These are phyloP conservation scores for Teratosphaeria viscida DNA, from an alignment of 2,329 filamentous ascomycete genomes.

Conservation along the genomic window DNA sequence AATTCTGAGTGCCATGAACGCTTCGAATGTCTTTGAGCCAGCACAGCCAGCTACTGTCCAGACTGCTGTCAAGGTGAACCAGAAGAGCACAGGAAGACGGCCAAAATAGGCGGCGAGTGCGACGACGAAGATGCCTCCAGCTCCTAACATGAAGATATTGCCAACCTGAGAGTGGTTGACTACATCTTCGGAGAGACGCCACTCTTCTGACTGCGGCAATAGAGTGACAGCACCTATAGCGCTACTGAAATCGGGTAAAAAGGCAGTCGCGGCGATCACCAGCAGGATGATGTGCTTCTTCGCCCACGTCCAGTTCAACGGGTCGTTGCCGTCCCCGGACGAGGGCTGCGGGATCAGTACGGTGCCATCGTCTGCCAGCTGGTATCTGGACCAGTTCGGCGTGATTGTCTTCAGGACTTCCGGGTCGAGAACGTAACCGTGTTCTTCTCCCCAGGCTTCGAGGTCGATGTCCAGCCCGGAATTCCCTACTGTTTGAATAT, in stretches of 20 bases:
- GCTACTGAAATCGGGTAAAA: constrained; percentile 28
- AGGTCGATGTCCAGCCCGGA: constrained; percentile 11
- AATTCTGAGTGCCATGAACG: constrained; percentile 33
- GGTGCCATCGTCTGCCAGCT: constrained; percentile 7
- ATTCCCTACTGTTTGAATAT: not conserved
- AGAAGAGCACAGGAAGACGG: constrained; percentile 33
- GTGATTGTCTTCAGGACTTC: constrained; percentile 22
- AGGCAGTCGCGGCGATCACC: constrained; percentile 21
- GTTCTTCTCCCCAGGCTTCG: constrained; percentile 15
- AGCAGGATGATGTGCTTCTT: constrained; percentile 32
- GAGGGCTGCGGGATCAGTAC: constrained; percentile 12
- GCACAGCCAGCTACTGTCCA: constrained; percentile 23
- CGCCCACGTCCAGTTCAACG: constrained; percentile 14
- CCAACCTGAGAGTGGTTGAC: constrained; percentile 17
- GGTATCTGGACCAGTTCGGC: constrained; percentile 27
- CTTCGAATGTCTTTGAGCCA: constrained; percentile 27
- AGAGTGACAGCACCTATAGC: constrained; percentile 31
- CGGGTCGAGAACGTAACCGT: constrained; percentile 27
- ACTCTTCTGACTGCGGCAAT: not conserved
- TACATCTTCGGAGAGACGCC: not conserved
- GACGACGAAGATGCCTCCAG: constrained; percentile 32
- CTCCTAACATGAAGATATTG: constrained; percentile 35
- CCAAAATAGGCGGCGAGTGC: constrained; percentile 34
- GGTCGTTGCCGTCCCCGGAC: constrained; percentile 8
- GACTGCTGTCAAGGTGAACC: constrained; percentile 28